Percentiles rank a stretch among this genome's conserved stretches.
phyloP scores from a whole-genome alignment of 352 stramenopile species.

The Phytophthora litchii region DNA sequence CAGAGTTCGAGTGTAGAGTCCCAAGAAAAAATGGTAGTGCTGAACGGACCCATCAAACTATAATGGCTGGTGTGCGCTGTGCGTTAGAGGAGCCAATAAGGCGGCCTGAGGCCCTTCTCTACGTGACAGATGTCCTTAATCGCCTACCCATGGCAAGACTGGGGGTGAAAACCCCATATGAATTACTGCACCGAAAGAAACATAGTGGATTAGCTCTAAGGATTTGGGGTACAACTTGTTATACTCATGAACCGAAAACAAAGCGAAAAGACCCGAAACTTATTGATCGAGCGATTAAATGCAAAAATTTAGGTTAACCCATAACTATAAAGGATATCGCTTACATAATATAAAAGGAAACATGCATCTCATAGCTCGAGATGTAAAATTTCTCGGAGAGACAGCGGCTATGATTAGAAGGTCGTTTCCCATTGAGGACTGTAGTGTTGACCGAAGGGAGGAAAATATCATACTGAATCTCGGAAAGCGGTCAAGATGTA shows the following conservation, averaged over 20 bases:
- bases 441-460: background rate
- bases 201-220: background rate
- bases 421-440: slow-evolving; percentile 3
- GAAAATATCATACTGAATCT: slow-evolving; percentile 2
- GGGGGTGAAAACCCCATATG: slow-evolving; percentile 6
- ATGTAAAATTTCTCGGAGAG: slow-evolving; percentile 5
- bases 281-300: slow-evolving; percentile 3
- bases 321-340: slow-evolving; percentile 13
- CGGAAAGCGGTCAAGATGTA: background rate
- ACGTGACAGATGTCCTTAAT: slow-evolving; percentile 10
- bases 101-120: slow-evolving; percentile 1
- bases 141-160: slow-evolving; percentile 9
- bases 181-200: slow-evolving; percentile 2
- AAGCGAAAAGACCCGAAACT: slow-evolving; percentile 12
- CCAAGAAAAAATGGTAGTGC: slow-evolving; percentile 9
- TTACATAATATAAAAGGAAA: slow-evolving; percentile 8
- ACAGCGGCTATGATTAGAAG: background rate
- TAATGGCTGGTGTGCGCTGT: slow-evolving; percentile 1
- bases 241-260: slow-evolving; percentile 8
- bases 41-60: slow-evolving; percentile 6
- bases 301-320: slow-evolving; percentile 5
- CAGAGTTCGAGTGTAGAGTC: slow-evolving; percentile 11
- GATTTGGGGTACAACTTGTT: slow-evolving; percentile 10
- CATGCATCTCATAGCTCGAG: slow-evolving; percentile 8
- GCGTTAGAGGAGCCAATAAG: slow-evolving; percentile 4